Evolutionary conservation across 768 basidiomycete genomes (phyloP).

Genomic region (Suillus brevipes): DNA sequence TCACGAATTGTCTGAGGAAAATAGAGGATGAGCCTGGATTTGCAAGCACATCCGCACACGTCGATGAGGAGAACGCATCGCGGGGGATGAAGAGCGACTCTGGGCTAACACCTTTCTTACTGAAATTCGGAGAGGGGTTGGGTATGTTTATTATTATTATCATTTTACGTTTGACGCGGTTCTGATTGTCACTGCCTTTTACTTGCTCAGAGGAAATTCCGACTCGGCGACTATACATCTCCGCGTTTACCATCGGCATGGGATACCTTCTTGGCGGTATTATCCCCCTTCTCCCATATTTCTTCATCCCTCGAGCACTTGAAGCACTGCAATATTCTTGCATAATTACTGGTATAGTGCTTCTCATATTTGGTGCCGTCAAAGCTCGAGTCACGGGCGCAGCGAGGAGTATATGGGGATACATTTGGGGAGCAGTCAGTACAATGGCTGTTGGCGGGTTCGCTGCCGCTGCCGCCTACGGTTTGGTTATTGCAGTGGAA

Average conservation of each 20-base stretch:
- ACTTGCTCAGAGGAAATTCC: slow-evolving; percentile 78
- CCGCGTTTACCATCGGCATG: slow-evolving; percentile 93
- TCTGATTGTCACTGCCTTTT: not conserved
- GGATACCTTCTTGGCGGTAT: slow-evolving; percentile 93
- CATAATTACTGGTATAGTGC: slow-evolving; percentile 78
- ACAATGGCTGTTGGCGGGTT: slow-evolving; percentile 89
- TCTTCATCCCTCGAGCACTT: slow-evolving; percentile 76
- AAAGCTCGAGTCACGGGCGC: slow-evolving; percentile 90
- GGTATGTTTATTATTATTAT: slow-evolving; percentile 47
- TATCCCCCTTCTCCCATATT: slow-evolving; percentile 91
- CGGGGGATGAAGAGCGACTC: slow-evolving; percentile 74
- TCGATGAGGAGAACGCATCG: slow-evolving; percentile 56
- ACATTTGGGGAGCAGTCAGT: slow-evolving; percentile 84
- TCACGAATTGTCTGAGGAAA: slow-evolving; percentile 73
- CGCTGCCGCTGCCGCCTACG: slow-evolving; percentile 78
- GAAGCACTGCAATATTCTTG: slow-evolving; percentile 71
- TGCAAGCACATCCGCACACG: slow-evolving; percentile 16
- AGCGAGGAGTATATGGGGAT: slow-evolving; percentile 61
- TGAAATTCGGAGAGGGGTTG: slow-evolving; percentile 94
- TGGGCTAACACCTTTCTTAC: slow-evolving; percentile 89
- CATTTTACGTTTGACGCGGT: not conserved
- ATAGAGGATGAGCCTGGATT: slow-evolving; percentile 51
- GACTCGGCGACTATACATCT: slow-evolving; percentile 77
- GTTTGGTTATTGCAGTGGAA: slow-evolving; percentile 54
- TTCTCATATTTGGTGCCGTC: slow-evolving; percentile 88